These are phyloP conservation scores for Cymbidium sinense DNA, from an alignment of 106 monocot genomes.

Conservation along the genomic window DNA sequence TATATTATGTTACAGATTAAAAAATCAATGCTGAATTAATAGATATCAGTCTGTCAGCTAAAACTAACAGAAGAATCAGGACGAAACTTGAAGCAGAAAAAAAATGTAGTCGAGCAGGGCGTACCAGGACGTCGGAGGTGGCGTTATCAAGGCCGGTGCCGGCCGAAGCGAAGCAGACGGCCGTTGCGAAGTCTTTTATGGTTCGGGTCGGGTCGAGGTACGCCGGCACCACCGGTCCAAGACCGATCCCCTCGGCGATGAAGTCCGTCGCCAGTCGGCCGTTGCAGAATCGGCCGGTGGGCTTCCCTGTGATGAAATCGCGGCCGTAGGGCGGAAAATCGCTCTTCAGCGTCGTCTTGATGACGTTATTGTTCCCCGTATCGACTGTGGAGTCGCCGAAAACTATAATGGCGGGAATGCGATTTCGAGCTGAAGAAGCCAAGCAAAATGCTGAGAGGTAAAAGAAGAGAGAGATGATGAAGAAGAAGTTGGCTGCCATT, in stretches of 20 bases:
- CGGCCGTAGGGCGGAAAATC: slow-evolving; percentile 44
- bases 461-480: background rate
- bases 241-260: slow-evolving; percentile 39
- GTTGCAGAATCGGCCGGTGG: slow-evolving; percentile 59
- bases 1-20: too few relatives aligned
- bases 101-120: background rate
- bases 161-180: slow-evolving; percentile 57
- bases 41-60: too few relatives aligned
- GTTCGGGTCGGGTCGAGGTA: slow-evolving; percentile 49
- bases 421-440: background rate
- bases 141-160: slow-evolving; percentile 57
- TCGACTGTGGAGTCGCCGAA: slow-evolving; percentile 58
- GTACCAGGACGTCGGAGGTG: slow-evolving; percentile 39
- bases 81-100: background rate
- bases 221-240: slow-evolving; percentile 38
- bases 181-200: slow-evolving; percentile 40
- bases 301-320: slow-evolving; percentile 20
- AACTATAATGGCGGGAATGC: slow-evolving; percentile 38
- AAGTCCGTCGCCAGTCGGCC: slow-evolving; percentile 48
- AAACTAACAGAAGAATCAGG: background rate
- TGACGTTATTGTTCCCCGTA: slow-evolving; percentile 38
- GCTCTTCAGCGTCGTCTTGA: slow-evolving; percentile 24
- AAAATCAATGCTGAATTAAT: too few relatives aligned
- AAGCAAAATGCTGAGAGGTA: background rate
- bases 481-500: background rate